phyloP scores from a whole-genome alignment of 305 asterid genomes.

The Solanum hybrid region DNA sequence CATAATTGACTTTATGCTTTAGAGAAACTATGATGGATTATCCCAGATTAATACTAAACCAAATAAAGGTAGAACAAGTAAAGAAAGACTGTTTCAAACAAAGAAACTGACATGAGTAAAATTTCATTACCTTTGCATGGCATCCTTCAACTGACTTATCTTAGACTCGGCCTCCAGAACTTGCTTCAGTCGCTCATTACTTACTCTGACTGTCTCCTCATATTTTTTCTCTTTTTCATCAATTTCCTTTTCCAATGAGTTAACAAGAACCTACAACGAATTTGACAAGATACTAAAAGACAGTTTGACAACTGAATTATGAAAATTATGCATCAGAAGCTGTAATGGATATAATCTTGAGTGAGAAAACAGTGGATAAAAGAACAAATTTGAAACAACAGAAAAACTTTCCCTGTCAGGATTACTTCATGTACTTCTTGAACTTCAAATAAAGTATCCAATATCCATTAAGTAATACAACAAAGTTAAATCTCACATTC shows the following conservation, averaged over 20 bases:
- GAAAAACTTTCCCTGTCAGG: neutral
- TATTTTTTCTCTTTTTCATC: slow-evolving; percentile 64
- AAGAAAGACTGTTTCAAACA: neutral
- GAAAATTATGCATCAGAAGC: slow-evolving; percentile 14
- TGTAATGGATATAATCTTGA: slow-evolving; percentile 1
- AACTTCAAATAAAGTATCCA: neutral
- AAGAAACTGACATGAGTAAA: neutral
- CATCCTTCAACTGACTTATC: slow-evolving; percentile 55
- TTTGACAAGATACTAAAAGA: neutral
- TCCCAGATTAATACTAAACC: neutral
- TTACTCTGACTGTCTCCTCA: slow-evolving; percentile 48
- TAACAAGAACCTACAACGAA: slow-evolving; percentile 43
- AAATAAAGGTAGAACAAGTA: neutral
- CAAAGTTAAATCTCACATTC: slow-evolving; percentile 6
- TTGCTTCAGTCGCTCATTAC: slow-evolving; percentile 63
- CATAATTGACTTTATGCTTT: neutral
- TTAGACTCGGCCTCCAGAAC: slow-evolving; percentile 66
- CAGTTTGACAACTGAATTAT: neutral
- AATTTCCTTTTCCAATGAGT: slow-evolving; percentile 58
- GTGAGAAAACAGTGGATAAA: neutral
- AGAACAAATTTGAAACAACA: neutral
- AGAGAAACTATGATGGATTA: neutral
- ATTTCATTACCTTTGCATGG: slow-evolving; percentile 52
- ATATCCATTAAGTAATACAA: neutral
- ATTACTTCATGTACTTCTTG: neutral